These are phyloP conservation scores for Lineolata rhizophorae DNA, from an alignment of 495 filamentous ascomycete species.

Conservation along the genomic window DNA sequence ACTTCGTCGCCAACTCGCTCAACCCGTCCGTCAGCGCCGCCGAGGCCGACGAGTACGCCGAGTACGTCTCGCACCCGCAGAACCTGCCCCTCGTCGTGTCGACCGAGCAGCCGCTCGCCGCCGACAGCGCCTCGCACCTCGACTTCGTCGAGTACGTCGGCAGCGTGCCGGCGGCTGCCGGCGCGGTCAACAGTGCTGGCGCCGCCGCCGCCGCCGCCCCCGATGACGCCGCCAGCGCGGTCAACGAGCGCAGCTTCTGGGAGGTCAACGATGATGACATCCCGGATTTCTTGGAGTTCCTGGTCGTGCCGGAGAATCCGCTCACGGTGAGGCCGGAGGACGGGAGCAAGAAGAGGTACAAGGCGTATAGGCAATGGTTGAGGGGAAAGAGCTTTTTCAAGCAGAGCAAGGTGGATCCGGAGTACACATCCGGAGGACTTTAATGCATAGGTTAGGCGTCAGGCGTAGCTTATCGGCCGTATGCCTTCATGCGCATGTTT, in stretches of 20 bases:
- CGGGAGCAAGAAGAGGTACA: constrained; percentile 74
- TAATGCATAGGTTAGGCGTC: too few relatives aligned
- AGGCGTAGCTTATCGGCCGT: too few relatives aligned
- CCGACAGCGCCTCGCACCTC: constrained; percentile 16
- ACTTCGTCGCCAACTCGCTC: constrained; percentile 57
- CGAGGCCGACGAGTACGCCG: constrained; percentile 68
- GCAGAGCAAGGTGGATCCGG: constrained; percentile 33
- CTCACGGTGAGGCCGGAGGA: constrained; percentile 77
- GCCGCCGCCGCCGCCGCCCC: constrained; percentile 17
- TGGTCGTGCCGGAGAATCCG: constrained; percentile 57
- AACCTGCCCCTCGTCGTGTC: constrained; percentile 73
- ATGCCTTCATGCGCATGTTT: too few relatives aligned
- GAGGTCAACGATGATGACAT: constrained; percentile 41
- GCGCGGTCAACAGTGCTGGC: too few relatives aligned
- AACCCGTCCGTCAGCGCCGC: constrained; percentile 50
- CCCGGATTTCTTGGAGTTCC: constrained; percentile 50
- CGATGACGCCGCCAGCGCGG: constrained; percentile 5
- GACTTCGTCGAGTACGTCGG: constrained; percentile 61
- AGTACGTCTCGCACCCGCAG: constrained; percentile 82
- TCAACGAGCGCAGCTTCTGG: constrained; percentile 4
- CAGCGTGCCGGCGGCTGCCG: too few relatives aligned
- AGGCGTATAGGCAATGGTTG: constrained; percentile 86
- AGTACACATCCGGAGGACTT: constrained; percentile 15
- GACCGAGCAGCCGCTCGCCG: constrained; percentile 32
- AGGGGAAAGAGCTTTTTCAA: constrained; percentile 85